These are phyloP conservation scores for Cryptosporidium andersoni DNA, from an alignment of 169 alveolate species.

Conservation along the genomic window DNA sequence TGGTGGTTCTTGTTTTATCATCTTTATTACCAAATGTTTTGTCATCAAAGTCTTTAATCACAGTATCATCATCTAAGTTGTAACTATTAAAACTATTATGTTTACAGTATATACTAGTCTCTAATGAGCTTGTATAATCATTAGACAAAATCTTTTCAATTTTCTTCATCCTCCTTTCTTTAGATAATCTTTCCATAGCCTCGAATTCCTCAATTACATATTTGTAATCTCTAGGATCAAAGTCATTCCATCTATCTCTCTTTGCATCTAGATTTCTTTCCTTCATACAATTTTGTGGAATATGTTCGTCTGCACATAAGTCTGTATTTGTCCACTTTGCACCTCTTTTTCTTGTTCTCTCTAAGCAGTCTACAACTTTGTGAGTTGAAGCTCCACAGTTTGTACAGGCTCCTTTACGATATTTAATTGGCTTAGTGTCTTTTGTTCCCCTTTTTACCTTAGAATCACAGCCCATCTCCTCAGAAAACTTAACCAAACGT, in stretches of 20 bases:
- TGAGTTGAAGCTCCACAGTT: conserved; percentile 99
- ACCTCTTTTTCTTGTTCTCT: conserved; percentile 95
- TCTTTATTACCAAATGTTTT: conserved; percentile 78
- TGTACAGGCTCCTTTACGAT: conserved; percentile 96
- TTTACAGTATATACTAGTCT: conserved; percentile 3
- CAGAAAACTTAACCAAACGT: conserved; percentile 73
- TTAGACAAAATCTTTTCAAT: conserved; percentile 57
- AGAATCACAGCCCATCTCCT: conserved; percentile 67
- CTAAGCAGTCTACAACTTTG: conserved; percentile 93
- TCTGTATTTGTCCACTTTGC: conserved; percentile 91
- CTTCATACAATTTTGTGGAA: conserved; percentile 74
- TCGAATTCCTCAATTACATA: conserved; percentile 87
- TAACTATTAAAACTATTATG: conserved; percentile 11
- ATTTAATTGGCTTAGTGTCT: conserved; percentile 76
- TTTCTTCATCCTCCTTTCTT: conserved; percentile 82
- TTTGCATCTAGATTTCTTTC: conserved; percentile 87
- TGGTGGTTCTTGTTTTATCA: conserved; percentile 83
- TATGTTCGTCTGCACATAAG: conserved; percentile 91
- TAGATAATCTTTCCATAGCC: conserved; percentile 85
- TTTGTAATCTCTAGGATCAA: conserved; percentile 88
- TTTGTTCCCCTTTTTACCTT: conserved; percentile 73
- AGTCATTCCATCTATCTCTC: conserved; percentile 97
- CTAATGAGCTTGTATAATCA: background rate
- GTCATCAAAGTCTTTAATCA: conserved; percentile 70
- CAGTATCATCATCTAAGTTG: conserved; percentile 73